Conservation (phyloP, 331 rosid genomes). For the Telfairia occidentalis region DNA sequence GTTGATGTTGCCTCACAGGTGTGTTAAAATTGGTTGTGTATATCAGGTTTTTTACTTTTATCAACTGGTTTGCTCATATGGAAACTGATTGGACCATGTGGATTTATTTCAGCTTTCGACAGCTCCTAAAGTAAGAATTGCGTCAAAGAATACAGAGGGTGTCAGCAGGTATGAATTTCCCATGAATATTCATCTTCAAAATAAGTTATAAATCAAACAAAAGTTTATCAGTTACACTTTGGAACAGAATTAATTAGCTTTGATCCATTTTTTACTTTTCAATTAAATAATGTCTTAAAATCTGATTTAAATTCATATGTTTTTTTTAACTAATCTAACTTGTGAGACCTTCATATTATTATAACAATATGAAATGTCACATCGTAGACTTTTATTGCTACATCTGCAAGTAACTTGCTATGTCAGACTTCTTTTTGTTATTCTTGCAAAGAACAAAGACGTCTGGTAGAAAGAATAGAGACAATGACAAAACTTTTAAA, state of each 20-base stretch:
- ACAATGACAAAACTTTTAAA: neutral
- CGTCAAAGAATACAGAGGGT: slow-evolving; percentile 50
- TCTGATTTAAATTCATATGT: neutral
- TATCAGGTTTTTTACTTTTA: slow-evolving; percentile 1
- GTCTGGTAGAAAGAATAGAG: neutral
- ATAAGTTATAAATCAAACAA: neutral
- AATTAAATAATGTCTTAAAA: too few relatives aligned
- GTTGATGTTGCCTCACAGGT: slow-evolving; percentile 98
- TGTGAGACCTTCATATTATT: neutral
- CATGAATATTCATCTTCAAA: neutral
- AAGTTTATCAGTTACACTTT: neutral
- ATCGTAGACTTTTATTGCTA: neutral
- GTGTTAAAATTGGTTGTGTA: slow-evolving; percentile 11
- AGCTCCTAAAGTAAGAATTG: slow-evolving; percentile 90
- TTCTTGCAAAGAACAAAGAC: neutral
- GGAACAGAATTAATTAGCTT: neutral
- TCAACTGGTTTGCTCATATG: neutral
- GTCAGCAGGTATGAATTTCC: slow-evolving; percentile 51
- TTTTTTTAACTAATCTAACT: too few relatives aligned
- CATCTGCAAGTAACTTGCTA: neutral
- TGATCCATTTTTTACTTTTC: neutral
- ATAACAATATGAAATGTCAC: neutral
- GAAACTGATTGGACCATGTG: slow-evolving; percentile 29
- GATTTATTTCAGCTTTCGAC: slow-evolving; percentile 57
- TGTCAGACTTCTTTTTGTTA: neutral